These are phyloP conservation scores for Citrullus colocynthis DNA, from an alignment of 306 rosid species.

Conservation along the genomic window DNA sequence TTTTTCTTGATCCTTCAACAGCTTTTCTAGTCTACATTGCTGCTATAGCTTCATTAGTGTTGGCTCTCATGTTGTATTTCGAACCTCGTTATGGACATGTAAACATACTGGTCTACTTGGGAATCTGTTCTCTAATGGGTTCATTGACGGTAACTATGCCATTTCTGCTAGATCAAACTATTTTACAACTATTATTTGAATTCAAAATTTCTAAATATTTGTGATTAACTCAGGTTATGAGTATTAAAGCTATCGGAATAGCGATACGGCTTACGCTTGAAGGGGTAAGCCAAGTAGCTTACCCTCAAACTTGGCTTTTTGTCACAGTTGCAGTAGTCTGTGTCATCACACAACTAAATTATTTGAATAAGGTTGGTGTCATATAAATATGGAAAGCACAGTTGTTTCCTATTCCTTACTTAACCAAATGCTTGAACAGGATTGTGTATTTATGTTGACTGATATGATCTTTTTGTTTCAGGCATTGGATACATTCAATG, in stretches of 20 bases:
- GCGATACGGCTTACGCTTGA: conserved; percentile 83
- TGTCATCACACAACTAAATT: conserved; percentile 77
- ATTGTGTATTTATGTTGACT: background rate
- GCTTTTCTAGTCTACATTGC: conserved; percentile 50
- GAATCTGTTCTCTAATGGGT: conserved; percentile 79
- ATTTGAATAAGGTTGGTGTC: conserved; percentile 82
- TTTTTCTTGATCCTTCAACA: conserved; percentile 17
- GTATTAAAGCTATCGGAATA: conserved; percentile 94
- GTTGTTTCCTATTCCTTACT: background rate
- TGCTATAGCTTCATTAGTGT: conserved; percentile 54
- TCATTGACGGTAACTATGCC: conserved; percentile 64
- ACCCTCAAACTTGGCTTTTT: conserved; percentile 95
- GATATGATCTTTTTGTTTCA: conserved; percentile 18
- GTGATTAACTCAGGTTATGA: conserved; percentile 54
- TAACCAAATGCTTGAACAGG: background rate
- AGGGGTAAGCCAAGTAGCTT: conserved; percentile 68
- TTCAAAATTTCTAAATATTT: background rate
- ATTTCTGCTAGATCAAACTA: background rate
- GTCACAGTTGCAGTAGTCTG: conserved; percentile 63
- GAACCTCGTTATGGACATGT: conserved; percentile 79
- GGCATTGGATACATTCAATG: conserved; percentile 84
- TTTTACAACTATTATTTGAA: background rate
- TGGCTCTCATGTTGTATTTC: conserved; percentile 63
- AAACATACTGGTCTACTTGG: conserved; percentile 78
- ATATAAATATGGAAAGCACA: background rate